These are phyloP conservation scores for Amylocystis lapponica DNA, from an alignment of 768 basidiomycete genomes.

Conservation along the genomic window DNA sequence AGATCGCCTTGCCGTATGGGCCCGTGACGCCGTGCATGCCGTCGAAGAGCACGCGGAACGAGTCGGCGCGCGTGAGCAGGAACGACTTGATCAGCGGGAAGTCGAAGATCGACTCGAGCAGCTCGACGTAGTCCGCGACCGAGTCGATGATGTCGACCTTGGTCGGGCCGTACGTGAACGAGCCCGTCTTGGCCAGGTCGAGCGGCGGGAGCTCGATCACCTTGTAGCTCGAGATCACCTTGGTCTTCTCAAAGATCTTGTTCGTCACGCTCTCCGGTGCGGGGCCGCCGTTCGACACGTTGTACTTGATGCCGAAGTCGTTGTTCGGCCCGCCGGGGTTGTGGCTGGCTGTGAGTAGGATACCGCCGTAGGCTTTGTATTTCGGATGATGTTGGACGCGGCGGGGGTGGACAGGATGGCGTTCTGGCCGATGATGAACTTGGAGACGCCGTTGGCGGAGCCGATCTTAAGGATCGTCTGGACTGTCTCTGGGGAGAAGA, in stretches of 20 bases:
- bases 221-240: constrained; percentile 82
- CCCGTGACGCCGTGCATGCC: constrained; percentile 96
- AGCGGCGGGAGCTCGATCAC: constrained; percentile 70
- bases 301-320: constrained; percentile 99
- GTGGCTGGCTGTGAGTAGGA: constrained; percentile 94
- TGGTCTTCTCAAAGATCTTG: constrained; percentile 89
- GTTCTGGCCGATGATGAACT: constrained; percentile 90
- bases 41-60: constrained; percentile 89
- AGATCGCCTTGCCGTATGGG: constrained; percentile 87
- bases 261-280: constrained; percentile 97
- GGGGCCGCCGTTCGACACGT: constrained; percentile 94
- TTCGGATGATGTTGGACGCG: constrained; percentile 91
- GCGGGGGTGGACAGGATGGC: constrained; percentile 95
- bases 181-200: constrained; percentile 79
- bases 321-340: constrained; percentile 98
- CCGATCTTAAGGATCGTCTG: constrained; percentile 93
- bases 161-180: constrained; percentile 74
- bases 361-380: constrained; percentile 95
- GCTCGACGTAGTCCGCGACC: constrained; percentile 78
- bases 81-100: constrained; percentile 89
- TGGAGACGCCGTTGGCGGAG: constrained; percentile 87
- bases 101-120: constrained; percentile 90
- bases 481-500: constrained; percentile 77
- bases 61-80: constrained; percentile 59
- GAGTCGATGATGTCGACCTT: constrained; percentile 92